Percentiles rank a stretch among this genome's conserved stretches.
Conservation (phyloP, 768 basidiomycete species). For the Lactarius evosmus region DNA sequence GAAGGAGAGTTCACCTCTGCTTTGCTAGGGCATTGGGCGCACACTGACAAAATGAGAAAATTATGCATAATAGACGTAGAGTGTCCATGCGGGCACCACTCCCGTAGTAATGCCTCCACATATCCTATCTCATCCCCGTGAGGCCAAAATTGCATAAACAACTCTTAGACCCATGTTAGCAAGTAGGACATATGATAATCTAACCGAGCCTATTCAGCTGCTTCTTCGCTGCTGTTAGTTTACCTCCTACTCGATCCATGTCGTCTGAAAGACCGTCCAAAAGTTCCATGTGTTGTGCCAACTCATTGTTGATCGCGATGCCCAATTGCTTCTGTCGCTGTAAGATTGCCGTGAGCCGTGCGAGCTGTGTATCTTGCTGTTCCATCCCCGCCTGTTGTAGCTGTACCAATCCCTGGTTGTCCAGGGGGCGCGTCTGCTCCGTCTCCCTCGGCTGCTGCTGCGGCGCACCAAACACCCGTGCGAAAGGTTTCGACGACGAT, state of each 20-base stretch:
- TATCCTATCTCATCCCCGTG: not conserved
- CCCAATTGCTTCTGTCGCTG: conserved; percentile 84
- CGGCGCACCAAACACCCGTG: conserved; percentile 75
- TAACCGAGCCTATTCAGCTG: conserved; percentile 78
- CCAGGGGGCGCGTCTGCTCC: conserved; percentile 80
- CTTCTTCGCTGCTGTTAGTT: conserved; percentile 75
- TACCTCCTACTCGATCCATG: conserved; percentile 73
- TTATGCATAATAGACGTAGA: conserved; percentile 20
- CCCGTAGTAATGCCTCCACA: conserved; percentile 15
- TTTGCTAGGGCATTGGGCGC: conserved; percentile 55
- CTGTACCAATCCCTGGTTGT: conserved; percentile 74
- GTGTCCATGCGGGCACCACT: conserved; percentile 2
- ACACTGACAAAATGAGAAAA: conserved; percentile 41
- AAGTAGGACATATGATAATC: not conserved
- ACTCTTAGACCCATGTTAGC: conserved; percentile 8
- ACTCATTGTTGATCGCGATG: conserved; percentile 79
- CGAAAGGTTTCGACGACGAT: conserved; percentile 40
- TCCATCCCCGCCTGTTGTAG: conserved; percentile 80
- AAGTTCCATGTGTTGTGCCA: conserved; percentile 80
- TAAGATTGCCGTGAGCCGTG: conserved; percentile 75
- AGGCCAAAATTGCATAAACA: not conserved
- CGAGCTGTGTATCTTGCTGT: conserved; percentile 80
- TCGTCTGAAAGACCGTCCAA: conserved; percentile 74
- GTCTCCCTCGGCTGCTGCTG: conserved; percentile 71
- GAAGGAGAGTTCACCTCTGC: conserved; percentile 21